phyloP scores from a whole-genome alignment of 2,329 filamentous ascomycete species.

The Colletotrichum horii region DNA sequence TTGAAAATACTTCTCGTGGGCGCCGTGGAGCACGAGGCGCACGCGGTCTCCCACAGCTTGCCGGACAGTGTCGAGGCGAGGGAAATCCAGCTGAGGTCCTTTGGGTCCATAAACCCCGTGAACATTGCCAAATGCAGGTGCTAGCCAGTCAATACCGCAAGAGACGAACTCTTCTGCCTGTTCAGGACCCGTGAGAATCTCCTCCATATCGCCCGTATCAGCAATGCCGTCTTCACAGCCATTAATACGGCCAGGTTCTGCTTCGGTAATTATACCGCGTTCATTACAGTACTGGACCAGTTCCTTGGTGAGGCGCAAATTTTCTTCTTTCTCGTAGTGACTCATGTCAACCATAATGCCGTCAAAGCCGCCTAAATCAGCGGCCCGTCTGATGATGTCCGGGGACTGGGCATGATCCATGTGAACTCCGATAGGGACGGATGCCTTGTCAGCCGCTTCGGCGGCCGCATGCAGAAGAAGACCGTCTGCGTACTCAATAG shows the following conservation, averaged over 20 bases:
- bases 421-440: slow-evolving; percentile 66
- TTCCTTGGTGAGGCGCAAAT: slow-evolving; percentile 65
- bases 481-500: slow-evolving; percentile 64
- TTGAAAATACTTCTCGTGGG: slow-evolving; percentile 15
- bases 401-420: slow-evolving; percentile 71
- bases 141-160: slow-evolving; percentile 76
- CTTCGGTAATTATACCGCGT: slow-evolving; percentile 70
- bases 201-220: slow-evolving; percentile 55
- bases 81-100: slow-evolving; percentile 66
- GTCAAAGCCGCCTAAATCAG: slow-evolving; percentile 61
- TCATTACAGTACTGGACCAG: slow-evolving; percentile 66
- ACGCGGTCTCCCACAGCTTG: background rate
- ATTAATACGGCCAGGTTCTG: slow-evolving; percentile 72
- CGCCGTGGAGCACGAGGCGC: slow-evolving; percentile 54
- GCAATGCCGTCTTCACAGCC: slow-evolving; percentile 69
- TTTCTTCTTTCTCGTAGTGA: slow-evolving; percentile 74
- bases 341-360: slow-evolving; percentile 81
- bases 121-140: slow-evolving; percentile 78
- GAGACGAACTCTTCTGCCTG: slow-evolving; percentile 73
- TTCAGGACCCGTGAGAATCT: slow-evolving; percentile 67
- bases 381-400: slow-evolving; percentile 61
- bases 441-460: slow-evolving; percentile 57
- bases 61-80: slow-evolving; percentile 25
- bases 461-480: slow-evolving; percentile 59
- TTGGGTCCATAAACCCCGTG: slow-evolving; percentile 74